A percentile compares a stretch with the other conserved stretches of the same genome.
These are phyloP conservation scores for Skeletonema tropicum DNA, from an alignment of 108 stramenopile species.

Conservation along the genomic window DNA sequence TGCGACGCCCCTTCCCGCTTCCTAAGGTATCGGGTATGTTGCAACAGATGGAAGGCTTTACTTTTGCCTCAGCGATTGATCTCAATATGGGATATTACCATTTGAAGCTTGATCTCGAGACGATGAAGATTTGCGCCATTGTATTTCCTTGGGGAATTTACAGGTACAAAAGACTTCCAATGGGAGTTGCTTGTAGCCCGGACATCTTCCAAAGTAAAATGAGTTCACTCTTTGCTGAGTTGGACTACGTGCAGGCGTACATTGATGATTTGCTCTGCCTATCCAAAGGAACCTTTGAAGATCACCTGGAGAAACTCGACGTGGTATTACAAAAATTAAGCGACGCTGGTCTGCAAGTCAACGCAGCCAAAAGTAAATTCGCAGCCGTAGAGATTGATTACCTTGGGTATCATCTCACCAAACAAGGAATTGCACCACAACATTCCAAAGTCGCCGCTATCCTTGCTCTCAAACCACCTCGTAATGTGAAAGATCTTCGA, in stretches of 20 bases:
- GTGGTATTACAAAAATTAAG: slow-evolving; percentile 13
- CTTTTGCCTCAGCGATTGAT: no score
- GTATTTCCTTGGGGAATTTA: no score
- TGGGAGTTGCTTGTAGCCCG: no score
- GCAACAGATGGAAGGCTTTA: no score
- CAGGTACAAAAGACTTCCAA: no score
- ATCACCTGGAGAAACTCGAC: slow-evolving; percentile 40
- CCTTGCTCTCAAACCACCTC: slow-evolving; percentile 15
- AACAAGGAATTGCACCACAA: slow-evolving; percentile 19
- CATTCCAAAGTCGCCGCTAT: slow-evolving; percentile 46
- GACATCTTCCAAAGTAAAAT: no score
- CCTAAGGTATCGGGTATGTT: no score
- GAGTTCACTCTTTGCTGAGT: no score
- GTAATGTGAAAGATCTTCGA: slow-evolving; percentile 6
- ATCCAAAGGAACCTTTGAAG: slow-evolving; percentile 16
- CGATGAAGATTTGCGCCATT: no score
- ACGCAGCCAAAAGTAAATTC: slow-evolving; percentile 4
- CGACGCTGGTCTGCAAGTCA: slow-evolving; percentile 17
- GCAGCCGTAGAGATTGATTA: slow-evolving; percentile 26
- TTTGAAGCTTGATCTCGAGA: no score
- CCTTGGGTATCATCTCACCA: slow-evolving; percentile 27
- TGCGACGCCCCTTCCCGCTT: no score
- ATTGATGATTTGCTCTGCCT: slow-evolving; percentile 44
- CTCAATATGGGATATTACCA: no score
- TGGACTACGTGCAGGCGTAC: slow-evolving; percentile 1